Percentiles rank a stretch among this genome's conserved stretches.
These are phyloP conservation scores for Ogataea allantospora DNA, from an alignment of 805 yeast genomes.

Conservation along the genomic window DNA sequence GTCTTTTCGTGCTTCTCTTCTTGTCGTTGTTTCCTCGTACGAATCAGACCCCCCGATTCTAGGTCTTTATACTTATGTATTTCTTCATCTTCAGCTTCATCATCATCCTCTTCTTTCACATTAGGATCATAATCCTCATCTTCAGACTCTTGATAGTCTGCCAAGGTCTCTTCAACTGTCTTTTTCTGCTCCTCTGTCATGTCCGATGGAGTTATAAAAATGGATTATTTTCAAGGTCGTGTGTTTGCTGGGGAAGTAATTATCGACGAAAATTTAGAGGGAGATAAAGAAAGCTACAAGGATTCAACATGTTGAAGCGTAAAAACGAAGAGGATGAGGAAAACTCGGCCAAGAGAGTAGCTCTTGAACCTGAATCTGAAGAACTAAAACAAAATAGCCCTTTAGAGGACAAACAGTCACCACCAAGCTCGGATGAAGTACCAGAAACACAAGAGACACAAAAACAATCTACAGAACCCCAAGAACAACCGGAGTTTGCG, in stretches of 20 bases:
- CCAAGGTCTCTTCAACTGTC: slow-evolving; percentile 31
- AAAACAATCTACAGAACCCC: slow-evolving; percentile 5
- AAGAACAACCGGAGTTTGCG: slow-evolving; percentile 1
- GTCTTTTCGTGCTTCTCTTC: slow-evolving; percentile 32
- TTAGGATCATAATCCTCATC: slow-evolving; percentile 57
- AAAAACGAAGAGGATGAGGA: slow-evolving; percentile 65
- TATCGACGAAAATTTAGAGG: slow-evolving; percentile 7
- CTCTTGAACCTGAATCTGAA: slow-evolving; percentile 62
- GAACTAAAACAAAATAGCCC: slow-evolving; percentile 36
- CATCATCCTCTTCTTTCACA: slow-evolving; percentile 36
- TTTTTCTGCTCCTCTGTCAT: slow-evolving; percentile 10
- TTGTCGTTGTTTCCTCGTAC: slow-evolving; percentile 64
- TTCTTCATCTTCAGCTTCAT: slow-evolving; percentile 33
- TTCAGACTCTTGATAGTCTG: slow-evolving; percentile 52
- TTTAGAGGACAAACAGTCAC: slow-evolving; percentile 38
- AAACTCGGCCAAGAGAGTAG: slow-evolving; percentile 63
- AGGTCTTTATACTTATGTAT: slow-evolving; percentile 53
- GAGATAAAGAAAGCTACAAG: slow-evolving; percentile 2
- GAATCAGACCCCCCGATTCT: slow-evolving; percentile 59
- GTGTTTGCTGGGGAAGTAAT: slow-evolving; percentile 2
- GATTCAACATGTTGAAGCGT: slow-evolving; percentile 47
- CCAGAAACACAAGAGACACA: slow-evolving; percentile 1
- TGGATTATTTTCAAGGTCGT: slow-evolving; percentile 7
- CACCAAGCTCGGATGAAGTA: slow-evolving; percentile 1
- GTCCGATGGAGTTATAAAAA: neutral